Base-by-base conservation (phyloP, 116 monocot genomes). In the Trichopus zeylanicus region DNA sequence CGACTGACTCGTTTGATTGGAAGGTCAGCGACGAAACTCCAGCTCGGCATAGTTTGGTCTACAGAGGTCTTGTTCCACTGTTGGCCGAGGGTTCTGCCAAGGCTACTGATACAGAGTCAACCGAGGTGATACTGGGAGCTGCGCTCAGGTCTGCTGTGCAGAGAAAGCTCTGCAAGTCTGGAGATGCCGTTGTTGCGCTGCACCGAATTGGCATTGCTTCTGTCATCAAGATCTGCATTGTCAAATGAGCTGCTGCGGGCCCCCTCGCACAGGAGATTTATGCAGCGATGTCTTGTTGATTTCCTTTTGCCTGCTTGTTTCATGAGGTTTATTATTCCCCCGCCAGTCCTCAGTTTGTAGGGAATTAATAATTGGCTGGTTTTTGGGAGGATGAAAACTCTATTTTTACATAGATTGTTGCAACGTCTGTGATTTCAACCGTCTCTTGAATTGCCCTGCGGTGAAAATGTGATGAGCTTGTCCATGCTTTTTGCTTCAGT, bases 41-140 rank as follows among this genome's bases (percentile, higher is more conserved):
- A 5, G 86, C 91, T 0, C 72, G 86, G 56, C 81, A 78, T 5
- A 78, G 83, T 72, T 73, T 92, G 15, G 78, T 83, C 20, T 68
- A 86, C 49, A 56, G 91, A 57, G 91, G 91, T n/a, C 73, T 92
- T 23, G 68, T 92, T 24, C 91, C 91, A 6, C 19, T 92, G 33
- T 70, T 92, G 19, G 83, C 87, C 0, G 91, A 86, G 51, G 91
- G 91, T 12, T 85, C 89, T 7, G 84, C 85, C 1, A 89, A 74
- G 60, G 85, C 89, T 1, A 81, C 76, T 0, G 86, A 86, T 63
- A 69, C 78, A 0, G 91, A 92, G 74, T 86, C 91, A 4, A 86
- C 91, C 1, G 87, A 86, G 61, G 86, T 66, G 34, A 87, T 87
- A 33, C 57, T 92, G 56, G 78, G 75, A 10, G 77, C 77, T 12